Percentiles rank a stretch among this genome's conserved stretches.
phyloP scores from a whole-genome alignment of 192 early-diverging fungal genomes.

The Linnemannia zychae region DNA sequence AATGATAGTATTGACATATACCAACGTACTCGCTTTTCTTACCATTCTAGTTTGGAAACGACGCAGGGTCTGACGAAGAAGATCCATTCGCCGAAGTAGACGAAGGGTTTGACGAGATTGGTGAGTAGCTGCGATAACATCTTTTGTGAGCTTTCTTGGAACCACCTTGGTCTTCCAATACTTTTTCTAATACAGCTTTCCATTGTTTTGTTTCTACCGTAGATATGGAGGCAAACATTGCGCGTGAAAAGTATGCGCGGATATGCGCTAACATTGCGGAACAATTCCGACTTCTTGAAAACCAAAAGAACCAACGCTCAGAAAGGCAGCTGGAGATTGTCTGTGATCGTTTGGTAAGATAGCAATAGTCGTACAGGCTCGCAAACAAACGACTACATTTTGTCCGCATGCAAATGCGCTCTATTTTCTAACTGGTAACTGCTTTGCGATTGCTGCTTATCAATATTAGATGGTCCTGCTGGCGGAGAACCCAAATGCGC shows the following conservation, averaged over 20 bases:
- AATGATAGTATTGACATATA: too few relatives aligned
- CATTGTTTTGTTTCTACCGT: neutral
- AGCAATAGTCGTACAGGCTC: neutral
- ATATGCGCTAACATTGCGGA: conserved; percentile 44
- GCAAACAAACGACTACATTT: neutral
- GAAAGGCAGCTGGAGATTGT: conserved; percentile 39
- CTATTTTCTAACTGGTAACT: neutral
- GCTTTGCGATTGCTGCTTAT: neutral
- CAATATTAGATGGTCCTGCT: conserved; percentile 38
- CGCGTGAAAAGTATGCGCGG: conserved; percentile 58
- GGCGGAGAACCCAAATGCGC: conserved; percentile 58
- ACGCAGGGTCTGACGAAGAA: conserved; percentile 60
- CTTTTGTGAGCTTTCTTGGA: neutral
- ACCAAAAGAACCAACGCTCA: conserved; percentile 28
- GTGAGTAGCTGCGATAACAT: conserved; percentile 28
- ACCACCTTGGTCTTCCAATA: neutral
- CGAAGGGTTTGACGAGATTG: conserved; percentile 64
- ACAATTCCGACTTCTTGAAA: conserved; percentile 50
- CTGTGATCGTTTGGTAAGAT: conserved; percentile 44
- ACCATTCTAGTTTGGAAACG: conserved; percentile 51
- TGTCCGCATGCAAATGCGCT: neutral
- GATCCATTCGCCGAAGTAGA: conserved; percentile 65
- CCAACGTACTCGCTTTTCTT: neutral
- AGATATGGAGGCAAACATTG: conserved; percentile 64
- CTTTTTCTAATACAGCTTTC: neutral